A percentile compares a stretch with the other conserved stretches of the same genome.
Conservation (phyloP, 148 eudicot species). For the Chenopodium berlandieri region DNA sequence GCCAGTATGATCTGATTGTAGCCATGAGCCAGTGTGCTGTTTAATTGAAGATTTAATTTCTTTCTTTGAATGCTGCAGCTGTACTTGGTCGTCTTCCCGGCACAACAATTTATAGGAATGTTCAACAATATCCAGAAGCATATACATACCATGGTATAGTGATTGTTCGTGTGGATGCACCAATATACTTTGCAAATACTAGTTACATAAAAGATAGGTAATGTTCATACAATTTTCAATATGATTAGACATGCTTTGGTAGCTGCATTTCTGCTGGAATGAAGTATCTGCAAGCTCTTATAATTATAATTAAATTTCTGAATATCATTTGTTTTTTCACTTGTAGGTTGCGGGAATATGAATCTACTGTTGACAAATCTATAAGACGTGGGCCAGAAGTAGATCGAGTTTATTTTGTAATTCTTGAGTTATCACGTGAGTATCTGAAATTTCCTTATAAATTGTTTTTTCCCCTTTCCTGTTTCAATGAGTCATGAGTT, state of each 20-base stretch:
- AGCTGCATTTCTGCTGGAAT: background rate
- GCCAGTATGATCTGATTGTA: background rate
- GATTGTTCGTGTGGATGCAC: slow-evolving; percentile 93
- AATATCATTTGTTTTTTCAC: slow-evolving; percentile 5
- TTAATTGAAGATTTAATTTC: background rate
- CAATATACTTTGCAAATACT: slow-evolving; percentile 94
- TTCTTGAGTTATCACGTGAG: slow-evolving; percentile 95
- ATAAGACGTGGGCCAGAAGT: slow-evolving; percentile 82
- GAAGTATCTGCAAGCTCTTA: background rate
- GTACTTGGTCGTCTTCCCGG: slow-evolving; percentile 97
- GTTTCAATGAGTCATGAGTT: background rate
- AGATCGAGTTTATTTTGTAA: slow-evolving; percentile 70
- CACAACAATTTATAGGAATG: slow-evolving; percentile 88
- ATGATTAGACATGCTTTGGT: background rate
- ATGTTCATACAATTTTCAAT: background rate
- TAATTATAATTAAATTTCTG: background rate
- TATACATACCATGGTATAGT: slow-evolving; percentile 89
- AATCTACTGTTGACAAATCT: slow-evolving; percentile 54
- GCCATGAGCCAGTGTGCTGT: background rate
- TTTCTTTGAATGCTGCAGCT: slow-evolving; percentile 49
- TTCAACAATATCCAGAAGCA: slow-evolving; percentile 90
- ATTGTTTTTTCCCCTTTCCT: background rate
- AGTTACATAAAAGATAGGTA: slow-evolving; percentile 95
- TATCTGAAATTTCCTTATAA: slow-evolving; percentile 16
- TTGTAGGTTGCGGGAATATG: slow-evolving; percentile 82